Evolutionary conservation across 2,329 filamentous ascomycete genomes (phyloP).

Genomic region (Aureobasidium sp.): DNA sequence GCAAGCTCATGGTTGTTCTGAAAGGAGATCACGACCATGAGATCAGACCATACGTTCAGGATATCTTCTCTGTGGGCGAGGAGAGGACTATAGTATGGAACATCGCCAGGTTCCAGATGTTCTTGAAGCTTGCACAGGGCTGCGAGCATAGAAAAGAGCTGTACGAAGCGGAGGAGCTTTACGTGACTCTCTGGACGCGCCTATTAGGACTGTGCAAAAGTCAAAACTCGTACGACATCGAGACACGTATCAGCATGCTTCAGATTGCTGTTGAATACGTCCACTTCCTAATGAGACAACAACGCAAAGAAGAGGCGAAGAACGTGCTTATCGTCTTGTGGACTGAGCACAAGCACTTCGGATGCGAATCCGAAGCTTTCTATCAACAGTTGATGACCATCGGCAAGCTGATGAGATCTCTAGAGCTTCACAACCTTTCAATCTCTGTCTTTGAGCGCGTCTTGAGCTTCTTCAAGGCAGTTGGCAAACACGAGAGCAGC

Average conservation of each 20-base stretch:
- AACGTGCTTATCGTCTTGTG: constrained; percentile 38
- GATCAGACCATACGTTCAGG: neutral
- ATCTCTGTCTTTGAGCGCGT: constrained; percentile 22
- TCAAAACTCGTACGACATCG: neutral
- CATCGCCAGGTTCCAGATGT: neutral
- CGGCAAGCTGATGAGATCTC: neutral
- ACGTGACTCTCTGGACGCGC: constrained; percentile 7
- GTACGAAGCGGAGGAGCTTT: constrained; percentile 2
- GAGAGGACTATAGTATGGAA: neutral
- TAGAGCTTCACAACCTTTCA: constrained; percentile 16
- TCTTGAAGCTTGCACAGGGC: neutral
- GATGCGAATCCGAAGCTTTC: constrained; percentile 14
- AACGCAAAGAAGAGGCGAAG: constrained; percentile 34
- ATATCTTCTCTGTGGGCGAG: neutral
- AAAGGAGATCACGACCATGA: constrained; percentile 16
- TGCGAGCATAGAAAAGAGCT: constrained; percentile 6
- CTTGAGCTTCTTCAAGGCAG: constrained; percentile 35
- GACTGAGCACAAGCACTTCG: constrained; percentile 39
- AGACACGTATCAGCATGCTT: constrained; percentile 5
- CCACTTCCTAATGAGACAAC: constrained; percentile 35
- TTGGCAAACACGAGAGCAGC: constrained; percentile 22
- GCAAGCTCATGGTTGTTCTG: constrained; percentile 19
- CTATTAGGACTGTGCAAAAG: neutral
- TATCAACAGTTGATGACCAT: neutral
- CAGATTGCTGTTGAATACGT: constrained; percentile 32